Percentiles rank a stretch among this genome's conserved stretches.
These are phyloP conservation scores for Colletotrichum brevisporum DNA, from an alignment of 2,329 filamentous ascomycete species.

Conservation along the genomic window DNA sequence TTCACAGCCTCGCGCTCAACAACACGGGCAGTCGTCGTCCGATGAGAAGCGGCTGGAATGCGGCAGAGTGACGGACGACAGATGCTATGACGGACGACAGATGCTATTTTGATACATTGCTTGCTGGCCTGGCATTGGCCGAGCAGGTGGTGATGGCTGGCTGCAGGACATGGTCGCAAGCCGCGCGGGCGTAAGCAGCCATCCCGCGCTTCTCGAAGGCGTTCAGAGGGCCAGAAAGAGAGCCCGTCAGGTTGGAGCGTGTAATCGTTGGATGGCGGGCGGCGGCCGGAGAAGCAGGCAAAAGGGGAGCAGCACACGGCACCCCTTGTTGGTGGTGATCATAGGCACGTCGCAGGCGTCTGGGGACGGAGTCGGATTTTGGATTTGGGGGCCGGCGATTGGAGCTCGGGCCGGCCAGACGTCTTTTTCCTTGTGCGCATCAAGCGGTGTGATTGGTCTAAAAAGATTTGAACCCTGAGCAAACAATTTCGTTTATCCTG, in stretches of 20 bases:
- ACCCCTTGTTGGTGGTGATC: slow-evolving; percentile 25
- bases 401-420: slow-evolving; percentile 27
- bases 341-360: background rate
- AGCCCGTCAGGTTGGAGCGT: background rate
- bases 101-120: slow-evolving; percentile 25
- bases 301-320: background rate
- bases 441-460: slow-evolving; percentile 23
- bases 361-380: slow-evolving; percentile 4
- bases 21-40: background rate
- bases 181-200: slow-evolving; percentile 4
- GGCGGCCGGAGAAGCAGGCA: background rate
- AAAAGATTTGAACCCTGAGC: slow-evolving; percentile 23
- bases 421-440: background rate
- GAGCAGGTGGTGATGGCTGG: background rate
- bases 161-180: background rate
- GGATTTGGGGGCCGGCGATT: slow-evolving; percentile 32
- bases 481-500: slow-evolving; percentile 39
- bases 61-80: background rate
- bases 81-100: slow-evolving; percentile 10
- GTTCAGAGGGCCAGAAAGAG: background rate
- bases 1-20: background rate
- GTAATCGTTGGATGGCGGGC: background rate
- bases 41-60: too few relatives aligned
- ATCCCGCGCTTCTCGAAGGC: slow-evolving; percentile 30
- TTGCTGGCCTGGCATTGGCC: slow-evolving; percentile 2